phyloP scores from a whole-genome alignment of 805 yeast genomes.

The Yarrowia osloensis region DNA sequence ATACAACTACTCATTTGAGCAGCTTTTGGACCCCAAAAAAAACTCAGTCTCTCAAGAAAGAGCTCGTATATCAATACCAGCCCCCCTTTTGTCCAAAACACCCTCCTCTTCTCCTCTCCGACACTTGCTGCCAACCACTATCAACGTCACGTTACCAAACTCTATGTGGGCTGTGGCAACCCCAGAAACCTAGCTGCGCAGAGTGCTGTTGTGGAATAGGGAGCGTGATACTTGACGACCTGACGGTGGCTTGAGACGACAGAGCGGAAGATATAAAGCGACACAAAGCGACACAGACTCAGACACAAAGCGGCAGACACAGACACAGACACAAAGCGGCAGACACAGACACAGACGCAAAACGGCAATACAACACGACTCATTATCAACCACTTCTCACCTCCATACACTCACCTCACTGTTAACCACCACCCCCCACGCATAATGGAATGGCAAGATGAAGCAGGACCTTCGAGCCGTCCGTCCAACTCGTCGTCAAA shows the following conservation, averaged over 20 bases:
- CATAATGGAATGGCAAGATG: constrained; percentile 24
- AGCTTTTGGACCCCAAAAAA: no score
- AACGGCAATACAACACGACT: neutral
- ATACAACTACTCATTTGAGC: no score
- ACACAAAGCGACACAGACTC: no score
- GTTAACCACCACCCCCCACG: neutral
- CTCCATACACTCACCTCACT: neutral
- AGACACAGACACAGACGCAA: neutral
- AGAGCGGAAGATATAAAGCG: no score
- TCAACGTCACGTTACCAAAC: constrained; percentile 22
- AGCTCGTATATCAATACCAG: no score
- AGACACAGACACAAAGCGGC: no score
- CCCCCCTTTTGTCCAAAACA: no score
- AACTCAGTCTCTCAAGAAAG: no score
- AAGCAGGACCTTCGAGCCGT: constrained; percentile 7
- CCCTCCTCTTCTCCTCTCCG: neutral
- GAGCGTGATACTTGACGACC: neutral
- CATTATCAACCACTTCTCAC: neutral
- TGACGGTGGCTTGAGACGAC: neutral
- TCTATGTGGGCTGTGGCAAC: constrained; percentile 20
- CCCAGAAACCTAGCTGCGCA: constrained; percentile 4
- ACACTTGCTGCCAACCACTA: constrained; percentile 5
- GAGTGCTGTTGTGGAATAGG: neutral
- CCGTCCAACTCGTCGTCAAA: neutral
- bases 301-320: no score